phyloP scores from a whole-genome alignment of 805 yeast genomes.

The Yamadazyma sp. region DNA sequence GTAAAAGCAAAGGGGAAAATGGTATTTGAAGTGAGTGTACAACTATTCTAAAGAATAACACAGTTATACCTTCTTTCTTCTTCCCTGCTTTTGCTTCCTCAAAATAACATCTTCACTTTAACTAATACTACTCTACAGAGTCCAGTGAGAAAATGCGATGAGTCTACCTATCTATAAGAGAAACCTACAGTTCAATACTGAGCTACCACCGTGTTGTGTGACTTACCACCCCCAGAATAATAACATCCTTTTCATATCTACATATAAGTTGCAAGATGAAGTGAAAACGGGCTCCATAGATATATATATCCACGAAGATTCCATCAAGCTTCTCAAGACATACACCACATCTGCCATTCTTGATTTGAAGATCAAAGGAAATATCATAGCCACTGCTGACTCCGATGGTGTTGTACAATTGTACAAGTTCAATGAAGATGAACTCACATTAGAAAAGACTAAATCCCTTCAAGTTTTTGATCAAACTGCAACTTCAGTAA shows the following conservation, averaged over 20 bases:
- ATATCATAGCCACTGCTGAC: conserved; percentile 57
- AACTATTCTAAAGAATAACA: too few species aligned
- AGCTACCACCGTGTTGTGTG: conserved; percentile 82
- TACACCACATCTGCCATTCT: conserved; percentile 57
- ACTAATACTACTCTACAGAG: too few species aligned
- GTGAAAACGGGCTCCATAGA: conserved; percentile 62
- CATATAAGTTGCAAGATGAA: conserved; percentile 69
- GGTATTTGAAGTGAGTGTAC: too few species aligned
- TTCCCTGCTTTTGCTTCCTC: too few species aligned
- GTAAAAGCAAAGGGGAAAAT: too few species aligned
- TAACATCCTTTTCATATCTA: conserved; percentile 61
- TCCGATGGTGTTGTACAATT: conserved; percentile 72
- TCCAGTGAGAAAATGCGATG: conserved; percentile 3
- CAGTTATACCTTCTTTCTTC: too few species aligned
- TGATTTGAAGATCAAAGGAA: conserved; percentile 72
- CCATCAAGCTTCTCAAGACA: conserved; percentile 15
- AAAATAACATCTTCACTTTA: too few species aligned
- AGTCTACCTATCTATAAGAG: conserved; percentile 8
- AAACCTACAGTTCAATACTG: conserved; percentile 27
- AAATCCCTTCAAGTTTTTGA: conserved; percentile 9
- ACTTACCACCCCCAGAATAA: conserved; percentile 52
- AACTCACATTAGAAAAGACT: not conserved
- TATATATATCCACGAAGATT: conserved; percentile 25
- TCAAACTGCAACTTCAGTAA: conserved; percentile 55
- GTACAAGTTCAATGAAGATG: conserved; percentile 45